phyloP scores from a whole-genome alignment of 257 asterid species.

The Oldenlandia corymbosa region DNA sequence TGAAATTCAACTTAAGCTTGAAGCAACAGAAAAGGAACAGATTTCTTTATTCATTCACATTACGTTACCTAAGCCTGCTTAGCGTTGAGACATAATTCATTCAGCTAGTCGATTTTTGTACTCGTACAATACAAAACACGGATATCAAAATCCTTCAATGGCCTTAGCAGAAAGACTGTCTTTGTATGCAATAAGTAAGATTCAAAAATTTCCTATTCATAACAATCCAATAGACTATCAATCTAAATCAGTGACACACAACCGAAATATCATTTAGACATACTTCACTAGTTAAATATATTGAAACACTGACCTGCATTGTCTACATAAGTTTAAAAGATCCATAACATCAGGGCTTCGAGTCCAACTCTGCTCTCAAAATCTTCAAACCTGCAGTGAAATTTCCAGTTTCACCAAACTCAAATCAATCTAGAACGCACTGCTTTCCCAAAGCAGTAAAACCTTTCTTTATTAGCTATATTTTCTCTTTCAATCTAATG shows the following conservation, averaged over 20 bases:
- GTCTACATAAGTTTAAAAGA: conserved; percentile 12
- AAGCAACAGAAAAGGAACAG: too few relatives aligned
- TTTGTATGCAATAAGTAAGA: not conserved
- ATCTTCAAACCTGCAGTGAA: conserved; percentile 11
- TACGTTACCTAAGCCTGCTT: not conserved
- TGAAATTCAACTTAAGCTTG: not conserved
- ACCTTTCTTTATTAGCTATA: too few relatives aligned
- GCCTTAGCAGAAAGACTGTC: not conserved
- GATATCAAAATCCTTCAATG: not conserved
- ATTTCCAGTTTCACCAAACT: not conserved
- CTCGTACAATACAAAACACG: not conserved
- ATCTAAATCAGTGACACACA: too few relatives aligned
- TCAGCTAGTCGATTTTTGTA: not conserved
- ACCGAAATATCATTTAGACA: too few relatives aligned
- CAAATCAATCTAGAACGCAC: not conserved
- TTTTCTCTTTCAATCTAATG: too few relatives aligned
- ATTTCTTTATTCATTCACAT: not conserved
- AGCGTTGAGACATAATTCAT: not conserved
- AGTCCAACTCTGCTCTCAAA: conserved; percentile 7
- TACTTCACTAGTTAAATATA: not conserved
- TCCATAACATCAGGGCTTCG: conserved; percentile 10
- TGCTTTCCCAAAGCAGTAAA: not conserved
- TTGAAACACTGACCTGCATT: conserved; percentile 20
- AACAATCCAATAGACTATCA: not conserved
- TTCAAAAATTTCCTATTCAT: not conserved